phyloP scores from a whole-genome alignment of 2,329 filamentous ascomycete species.

The Cladophialophora yegresii region DNA sequence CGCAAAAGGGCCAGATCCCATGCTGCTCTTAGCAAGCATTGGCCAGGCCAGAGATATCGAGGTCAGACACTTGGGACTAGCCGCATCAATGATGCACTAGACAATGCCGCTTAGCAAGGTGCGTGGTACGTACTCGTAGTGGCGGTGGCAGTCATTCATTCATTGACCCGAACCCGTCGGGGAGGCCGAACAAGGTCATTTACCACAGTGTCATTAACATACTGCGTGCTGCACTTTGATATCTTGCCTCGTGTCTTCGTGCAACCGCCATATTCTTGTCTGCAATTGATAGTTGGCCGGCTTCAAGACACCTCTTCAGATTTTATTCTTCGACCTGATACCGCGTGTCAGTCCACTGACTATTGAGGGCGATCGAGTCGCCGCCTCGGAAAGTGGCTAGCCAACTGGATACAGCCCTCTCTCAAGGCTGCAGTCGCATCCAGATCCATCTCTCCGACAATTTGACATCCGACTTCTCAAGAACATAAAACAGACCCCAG shows the following conservation, averaged over 20 bases:
- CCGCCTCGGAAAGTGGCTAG: too few species aligned
- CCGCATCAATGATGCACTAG: background rate
- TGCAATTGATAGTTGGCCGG: conserved; percentile 2
- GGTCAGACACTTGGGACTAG: background rate
- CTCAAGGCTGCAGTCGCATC: background rate
- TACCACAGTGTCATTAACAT: too few species aligned
- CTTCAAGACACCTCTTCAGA: background rate
- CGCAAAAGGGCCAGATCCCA: background rate
- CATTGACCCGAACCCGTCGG: background rate
- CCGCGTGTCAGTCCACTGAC: background rate
- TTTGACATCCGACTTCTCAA: background rate
- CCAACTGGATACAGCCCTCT: background rate
- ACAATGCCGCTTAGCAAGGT: background rate
- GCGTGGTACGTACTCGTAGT: background rate
- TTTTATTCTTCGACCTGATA: background rate
- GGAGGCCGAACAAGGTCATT: background rate
- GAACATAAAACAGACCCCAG: background rate
- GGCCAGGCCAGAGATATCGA: background rate
- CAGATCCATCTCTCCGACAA: background rate
- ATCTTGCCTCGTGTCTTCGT: background rate
- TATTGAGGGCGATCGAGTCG: background rate
- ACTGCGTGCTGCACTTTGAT: background rate
- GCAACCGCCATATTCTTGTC: background rate
- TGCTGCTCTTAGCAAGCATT: background rate
- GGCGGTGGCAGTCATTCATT: background rate